Percentiles rank a stretch among this genome's conserved stretches.
phyloP scores from a whole-genome alignment of 495 filamentous ascomycete genomes.

The Penicillium canariense region DNA sequence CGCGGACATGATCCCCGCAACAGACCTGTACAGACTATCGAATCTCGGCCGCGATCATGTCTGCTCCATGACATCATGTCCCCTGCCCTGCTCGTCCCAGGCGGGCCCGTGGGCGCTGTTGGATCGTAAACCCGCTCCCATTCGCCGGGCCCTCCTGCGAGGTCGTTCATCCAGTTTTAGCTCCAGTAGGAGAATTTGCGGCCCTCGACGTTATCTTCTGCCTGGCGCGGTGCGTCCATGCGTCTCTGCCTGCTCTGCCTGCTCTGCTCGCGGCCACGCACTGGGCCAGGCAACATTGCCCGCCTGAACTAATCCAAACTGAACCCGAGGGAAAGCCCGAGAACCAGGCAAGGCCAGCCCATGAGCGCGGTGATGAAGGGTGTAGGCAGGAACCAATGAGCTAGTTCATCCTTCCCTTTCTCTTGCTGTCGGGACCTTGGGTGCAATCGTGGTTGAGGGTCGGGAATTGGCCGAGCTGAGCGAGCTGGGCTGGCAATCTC shows the following conservation, averaged over 20 bases:
- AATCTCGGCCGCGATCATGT: background rate
- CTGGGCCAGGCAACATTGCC: background rate
- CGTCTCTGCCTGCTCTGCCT: background rate
- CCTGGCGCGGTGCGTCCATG: background rate
- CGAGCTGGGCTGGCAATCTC: background rate
- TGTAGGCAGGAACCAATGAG: background rate
- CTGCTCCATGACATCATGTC: conserved; percentile 11
- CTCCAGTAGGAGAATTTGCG: background rate
- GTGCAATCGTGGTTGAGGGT: background rate
- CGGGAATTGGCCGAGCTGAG: background rate
- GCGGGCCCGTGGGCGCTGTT: conserved; percentile 6
- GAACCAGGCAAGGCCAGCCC: background rate
- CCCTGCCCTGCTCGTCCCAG: background rate
- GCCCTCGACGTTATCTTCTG: background rate
- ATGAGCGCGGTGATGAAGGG: background rate
- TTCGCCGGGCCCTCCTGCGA: background rate
- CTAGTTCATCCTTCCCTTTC: background rate
- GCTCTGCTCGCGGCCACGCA: no score
- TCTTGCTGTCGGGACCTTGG: background rate
- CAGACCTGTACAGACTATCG: background rate
- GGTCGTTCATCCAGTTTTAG: background rate
- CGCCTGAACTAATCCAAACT: background rate
- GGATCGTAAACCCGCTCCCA: background rate
- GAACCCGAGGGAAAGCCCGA: background rate
- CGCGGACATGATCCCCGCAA: background rate